Conservation (phyloP, 2,329 filamentous ascomycete species). For the Celoporthe dispersa region DNA sequence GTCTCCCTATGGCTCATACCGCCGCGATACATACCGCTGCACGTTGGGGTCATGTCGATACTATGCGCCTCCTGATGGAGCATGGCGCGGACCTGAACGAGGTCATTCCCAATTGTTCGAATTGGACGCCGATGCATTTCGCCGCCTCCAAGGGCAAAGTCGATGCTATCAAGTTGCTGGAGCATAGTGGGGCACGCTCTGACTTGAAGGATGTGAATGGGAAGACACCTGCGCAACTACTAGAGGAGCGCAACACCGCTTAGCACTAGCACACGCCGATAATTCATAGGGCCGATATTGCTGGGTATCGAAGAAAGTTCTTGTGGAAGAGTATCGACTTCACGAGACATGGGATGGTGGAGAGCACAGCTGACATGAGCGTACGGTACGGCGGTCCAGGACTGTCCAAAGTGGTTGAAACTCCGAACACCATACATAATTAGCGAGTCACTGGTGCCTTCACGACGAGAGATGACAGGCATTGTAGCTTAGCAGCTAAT, state of each 20-base stretch:
- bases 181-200: conserved; percentile 17
- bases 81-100: conserved; percentile 16
- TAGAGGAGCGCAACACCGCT: conserved; percentile 13
- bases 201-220: conserved; percentile 20
- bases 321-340: conserved; percentile 1
- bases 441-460: neutral
- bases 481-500: too few relatives aligned
- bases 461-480: too few relatives aligned
- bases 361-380: conserved; percentile 9
- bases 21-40: conserved; percentile 11
- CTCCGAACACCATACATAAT: neutral
- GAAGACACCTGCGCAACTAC: conserved; percentile 21
- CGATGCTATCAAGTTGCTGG: conserved; percentile 22
- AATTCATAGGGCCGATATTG: conserved; percentile 3
- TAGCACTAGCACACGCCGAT: neutral
- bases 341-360: conserved; percentile 4
- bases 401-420: neutral
- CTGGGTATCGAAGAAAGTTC: conserved; percentile 1
- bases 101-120: neutral
- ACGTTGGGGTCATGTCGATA: conserved; percentile 6
- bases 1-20: conserved; percentile 5
- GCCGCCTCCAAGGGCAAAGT: conserved; percentile 11
- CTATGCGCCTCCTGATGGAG: conserved; percentile 16
- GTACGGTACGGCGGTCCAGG: neutral
- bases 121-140: conserved; percentile 25